Evolutionary conservation across 805 yeast species (phyloP).

Genomic region (Blastobotrys chiropterorum): DNA sequence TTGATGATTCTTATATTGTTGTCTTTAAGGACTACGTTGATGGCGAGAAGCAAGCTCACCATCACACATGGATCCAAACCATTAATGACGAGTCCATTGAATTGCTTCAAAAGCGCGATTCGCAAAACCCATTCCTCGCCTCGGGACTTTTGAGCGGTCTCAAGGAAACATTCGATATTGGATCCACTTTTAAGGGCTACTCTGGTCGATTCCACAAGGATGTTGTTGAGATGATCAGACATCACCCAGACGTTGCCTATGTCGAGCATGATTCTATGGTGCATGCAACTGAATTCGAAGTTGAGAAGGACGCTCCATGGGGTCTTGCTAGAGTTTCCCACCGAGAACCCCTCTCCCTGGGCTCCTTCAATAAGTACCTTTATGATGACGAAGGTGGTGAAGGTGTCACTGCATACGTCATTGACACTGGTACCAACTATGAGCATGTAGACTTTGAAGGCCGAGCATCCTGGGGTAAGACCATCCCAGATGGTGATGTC

Average conservation of each 20-base stretch:
- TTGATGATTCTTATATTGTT: constrained; percentile 54
- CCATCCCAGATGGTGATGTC: constrained; percentile 43
- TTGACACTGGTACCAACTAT: constrained; percentile 68
- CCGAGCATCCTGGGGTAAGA: constrained; percentile 56
- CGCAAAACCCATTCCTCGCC: constrained; percentile 25
- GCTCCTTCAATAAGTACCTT: constrained; percentile 53
- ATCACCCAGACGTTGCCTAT: constrained; percentile 47
- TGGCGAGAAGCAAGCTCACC: constrained; percentile 51
- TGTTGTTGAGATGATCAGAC: constrained; percentile 66
- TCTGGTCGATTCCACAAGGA: constrained; percentile 76
- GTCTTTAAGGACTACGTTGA: constrained; percentile 66
- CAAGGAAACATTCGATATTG: constrained; percentile 41
- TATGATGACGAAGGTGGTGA: constrained; percentile 56
- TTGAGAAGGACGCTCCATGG: constrained; percentile 67
- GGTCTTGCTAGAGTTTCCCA: constrained; percentile 67
- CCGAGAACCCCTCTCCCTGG: constrained; percentile 54
- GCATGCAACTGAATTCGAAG: constrained; percentile 39
- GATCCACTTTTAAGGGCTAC: constrained; percentile 63
- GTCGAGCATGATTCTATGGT: constrained; percentile 60
- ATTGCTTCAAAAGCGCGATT: constrained; percentile 35
- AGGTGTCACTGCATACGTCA: constrained; percentile 66
- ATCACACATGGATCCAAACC: constrained; percentile 58
- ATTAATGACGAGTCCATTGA: constrained; percentile 24
- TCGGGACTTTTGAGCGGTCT: constrained; percentile 21
- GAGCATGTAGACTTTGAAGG: constrained; percentile 54